These are phyloP conservation scores for Populus euphratica DNA, from an alignment of 345 rosid species.

Conservation along the genomic window DNA sequence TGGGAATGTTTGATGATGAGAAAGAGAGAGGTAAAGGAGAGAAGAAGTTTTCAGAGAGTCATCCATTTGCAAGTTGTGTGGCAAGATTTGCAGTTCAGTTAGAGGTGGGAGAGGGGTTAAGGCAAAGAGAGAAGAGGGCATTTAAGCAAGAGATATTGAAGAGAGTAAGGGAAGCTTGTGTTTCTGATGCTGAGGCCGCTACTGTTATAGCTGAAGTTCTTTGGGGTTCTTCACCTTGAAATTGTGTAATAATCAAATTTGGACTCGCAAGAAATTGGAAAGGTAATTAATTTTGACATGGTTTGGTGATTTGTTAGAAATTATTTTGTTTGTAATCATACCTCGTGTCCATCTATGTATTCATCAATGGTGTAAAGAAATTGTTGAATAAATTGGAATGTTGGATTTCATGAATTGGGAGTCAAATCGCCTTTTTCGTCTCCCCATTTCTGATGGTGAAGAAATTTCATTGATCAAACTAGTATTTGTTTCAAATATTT, in stretches of 20 bases:
- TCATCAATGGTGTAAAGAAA: conserved; percentile 2
- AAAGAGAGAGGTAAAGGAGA: not conserved
- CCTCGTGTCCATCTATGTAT: not conserved
- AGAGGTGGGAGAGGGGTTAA: conserved; percentile 72
- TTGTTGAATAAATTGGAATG: conserved; percentile 14
- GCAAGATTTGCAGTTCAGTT: conserved; percentile 68
- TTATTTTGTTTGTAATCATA: not conserved
- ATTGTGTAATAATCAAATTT: not conserved
- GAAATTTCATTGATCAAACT: not conserved
- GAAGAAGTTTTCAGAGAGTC: conserved; percentile 37
- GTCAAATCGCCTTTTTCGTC: not conserved
- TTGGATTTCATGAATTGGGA: not conserved
- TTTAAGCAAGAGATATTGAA: conserved; percentile 51
- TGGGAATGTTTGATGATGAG: conserved; percentile 23
- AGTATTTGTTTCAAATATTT: not conserved
- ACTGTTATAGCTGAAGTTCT: conserved; percentile 66
- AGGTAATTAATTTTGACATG: not conserved
- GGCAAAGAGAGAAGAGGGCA: conserved; percentile 63
- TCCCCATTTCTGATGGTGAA: not conserved
- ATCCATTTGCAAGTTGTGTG: conserved; percentile 66
- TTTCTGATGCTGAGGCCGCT: conserved; percentile 57
- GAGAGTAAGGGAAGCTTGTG: conserved; percentile 44
- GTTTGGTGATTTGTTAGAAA: not conserved
- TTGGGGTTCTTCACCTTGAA: conserved; percentile 74
- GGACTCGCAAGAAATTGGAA: not conserved